Evolutionary conservation across 2,329 filamentous ascomycete genomes (phyloP), one percentile per base, ranked within the genome.

Genomic region (Monosporascus sp.): DNA sequence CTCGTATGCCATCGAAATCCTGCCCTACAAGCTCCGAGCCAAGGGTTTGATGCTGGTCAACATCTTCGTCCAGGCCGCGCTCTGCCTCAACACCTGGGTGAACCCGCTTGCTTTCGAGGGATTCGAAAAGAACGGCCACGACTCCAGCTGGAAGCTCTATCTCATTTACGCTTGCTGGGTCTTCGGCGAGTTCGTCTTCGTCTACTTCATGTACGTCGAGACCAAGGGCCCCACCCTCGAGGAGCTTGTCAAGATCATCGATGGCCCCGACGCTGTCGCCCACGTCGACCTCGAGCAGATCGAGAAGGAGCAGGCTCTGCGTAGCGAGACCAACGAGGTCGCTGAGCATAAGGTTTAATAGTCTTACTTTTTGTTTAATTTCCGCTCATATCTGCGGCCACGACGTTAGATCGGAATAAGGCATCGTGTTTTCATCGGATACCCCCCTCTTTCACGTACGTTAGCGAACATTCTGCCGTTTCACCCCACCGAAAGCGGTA

Each of bases 191-290:
- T 68, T 83, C 51, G 70, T 65, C 62, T 80, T 80, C 64, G 75
- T 83, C 56, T 83, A 79, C 68, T 78, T 75, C 65, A 74, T 75
- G 71, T 76, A 75, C 63, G 70, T 85, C 59, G 83, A 88, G 70
- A 87, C 83, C 39, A 77, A 76, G 58, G 82, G 83, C 35, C 80
- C 81, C 2, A 85, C 83, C 18, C 81, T 87, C 37, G 83, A 87
- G 69, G 83, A 87, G 68, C 76, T 87, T 48, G 82, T 81, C 64
- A 82, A 81, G 70, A 78, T 87, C 69, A 86, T 87, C 67, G 83
- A 87, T 59, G 83, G 82, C 39, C 78, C 84, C 35, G 70, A 77
- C 18, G 82, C 80, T 37, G 77, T 78, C 17, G 75, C 71, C 6
- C 70, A 72, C 53, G 54, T 79, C 51, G 72, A 79, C 59, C 62